Percentiles rank a stretch among this genome's conserved stretches.
phyloP scores from a whole-genome alignment of 495 filamentous ascomycete species.

The Daldinia caldariorum region DNA sequence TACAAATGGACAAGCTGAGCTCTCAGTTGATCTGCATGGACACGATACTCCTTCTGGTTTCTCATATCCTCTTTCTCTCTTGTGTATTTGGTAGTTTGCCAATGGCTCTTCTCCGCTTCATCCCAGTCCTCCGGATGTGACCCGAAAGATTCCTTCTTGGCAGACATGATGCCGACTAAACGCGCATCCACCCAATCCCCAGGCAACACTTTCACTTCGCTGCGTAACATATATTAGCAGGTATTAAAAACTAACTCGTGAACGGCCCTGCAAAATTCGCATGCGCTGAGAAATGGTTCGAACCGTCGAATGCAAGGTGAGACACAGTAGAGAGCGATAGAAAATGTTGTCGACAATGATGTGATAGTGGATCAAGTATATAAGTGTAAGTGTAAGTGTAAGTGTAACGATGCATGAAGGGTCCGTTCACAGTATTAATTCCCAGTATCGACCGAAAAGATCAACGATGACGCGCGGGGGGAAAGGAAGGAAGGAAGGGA shows the following conservation, averaged over 20 bases:
- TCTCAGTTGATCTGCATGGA: slow-evolving; percentile 32
- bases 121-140: slow-evolving; percentile 28
- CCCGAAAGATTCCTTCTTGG: slow-evolving; percentile 28
- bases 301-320: neutral
- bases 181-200: slow-evolving; percentile 20
- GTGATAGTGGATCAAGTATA: neutral
- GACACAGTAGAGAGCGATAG: neutral
- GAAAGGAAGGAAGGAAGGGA: slow-evolving; percentile 10
- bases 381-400: neutral
- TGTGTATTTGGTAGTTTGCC: slow-evolving; percentile 30
- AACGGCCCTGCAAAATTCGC: neutral
- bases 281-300: neutral
- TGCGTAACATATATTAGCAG: slow-evolving; percentile 20
- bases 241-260: neutral
- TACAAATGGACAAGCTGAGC: slow-evolving; percentile 31
- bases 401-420: neutral
- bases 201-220: slow-evolving; percentile 10
- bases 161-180: slow-evolving; percentile 38
- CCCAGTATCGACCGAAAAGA: neutral
- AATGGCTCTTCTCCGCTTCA: slow-evolving; percentile 34
- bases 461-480: neutral
- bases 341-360: neutral
- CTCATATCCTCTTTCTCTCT: slow-evolving; percentile 37
- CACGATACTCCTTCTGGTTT: slow-evolving; percentile 25
- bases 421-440: neutral